Conservation (phyloP, 352 stramenopile species). For the Blastocystis sp. region DNA sequence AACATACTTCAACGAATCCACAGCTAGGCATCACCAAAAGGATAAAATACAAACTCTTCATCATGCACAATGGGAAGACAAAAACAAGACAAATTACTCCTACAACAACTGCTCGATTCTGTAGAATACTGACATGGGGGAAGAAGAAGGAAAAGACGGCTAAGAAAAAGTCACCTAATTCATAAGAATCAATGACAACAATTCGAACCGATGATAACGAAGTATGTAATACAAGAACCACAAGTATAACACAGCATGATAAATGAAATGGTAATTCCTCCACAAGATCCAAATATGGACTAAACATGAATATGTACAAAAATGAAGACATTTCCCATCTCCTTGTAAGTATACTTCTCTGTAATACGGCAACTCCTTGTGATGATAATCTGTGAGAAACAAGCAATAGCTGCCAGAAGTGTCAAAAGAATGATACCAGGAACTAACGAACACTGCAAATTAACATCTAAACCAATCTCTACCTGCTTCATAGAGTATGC, state of each 20-base stretch:
- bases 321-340: constrained; percentile 16
- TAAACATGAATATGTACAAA: neutral
- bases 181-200: neutral
- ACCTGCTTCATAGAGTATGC: constrained; percentile 49
- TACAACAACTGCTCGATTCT: constrained; percentile 62
- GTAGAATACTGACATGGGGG: constrained; percentile 11
- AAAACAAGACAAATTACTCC: constrained; percentile 20
- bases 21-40: neutral
- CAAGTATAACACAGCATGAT: constrained; percentile 66
- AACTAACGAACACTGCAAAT: constrained; percentile 28
- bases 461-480: neutral
- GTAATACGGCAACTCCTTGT: constrained; percentile 49
- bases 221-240: constrained; percentile 65
- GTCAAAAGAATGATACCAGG: constrained; percentile 59
- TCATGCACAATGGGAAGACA: constrained; percentile 66
- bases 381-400: constrained; percentile 60
- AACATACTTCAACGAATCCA: constrained; percentile 57
- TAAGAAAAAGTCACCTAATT: constrained; percentile 51
- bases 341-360: constrained; percentile 53
- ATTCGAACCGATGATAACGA: constrained; percentile 51
- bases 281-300: constrained; percentile 26
- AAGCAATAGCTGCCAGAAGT: constrained; percentile 26
- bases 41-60: neutral
- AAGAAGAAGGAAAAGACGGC: constrained; percentile 53
- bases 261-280: constrained; percentile 37